phyloP scores from a whole-genome alignment of 805 yeast genomes.

The Kodamaea restingae region DNA sequence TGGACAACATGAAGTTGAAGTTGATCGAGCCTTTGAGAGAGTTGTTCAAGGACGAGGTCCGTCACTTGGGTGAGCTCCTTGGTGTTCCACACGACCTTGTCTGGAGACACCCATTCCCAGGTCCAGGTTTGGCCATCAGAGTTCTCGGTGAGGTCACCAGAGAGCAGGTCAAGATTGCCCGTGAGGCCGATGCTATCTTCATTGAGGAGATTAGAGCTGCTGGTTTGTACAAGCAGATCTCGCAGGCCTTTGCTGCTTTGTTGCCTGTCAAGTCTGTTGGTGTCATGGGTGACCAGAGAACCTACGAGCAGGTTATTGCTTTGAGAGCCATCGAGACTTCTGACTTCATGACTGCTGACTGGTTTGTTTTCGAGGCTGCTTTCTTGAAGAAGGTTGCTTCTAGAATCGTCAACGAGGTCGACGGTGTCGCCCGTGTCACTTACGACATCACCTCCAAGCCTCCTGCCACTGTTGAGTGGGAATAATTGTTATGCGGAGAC shows the following conservation, averaged over 20 bases:
- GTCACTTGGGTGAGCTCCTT: slow-evolving; percentile 89
- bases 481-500: slow-evolving; percentile 45
- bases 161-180: slow-evolving; percentile 90
- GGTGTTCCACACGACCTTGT: slow-evolving; percentile 96
- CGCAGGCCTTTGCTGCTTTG: slow-evolving; percentile 97
- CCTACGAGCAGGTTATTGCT: slow-evolving; percentile 98
- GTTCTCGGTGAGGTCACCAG: slow-evolving; percentile 95
- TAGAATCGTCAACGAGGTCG: slow-evolving; percentile 97
- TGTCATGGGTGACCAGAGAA: slow-evolving; percentile 99
- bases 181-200: slow-evolving; percentile 94
- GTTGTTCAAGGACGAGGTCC: slow-evolving; percentile 97
- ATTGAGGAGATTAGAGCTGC: slow-evolving; percentile 93
- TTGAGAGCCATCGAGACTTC: slow-evolving; percentile 96
- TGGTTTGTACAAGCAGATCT: slow-evolving; percentile 86
- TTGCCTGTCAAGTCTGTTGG: slow-evolving; percentile 98
- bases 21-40: slow-evolving; percentile 98
- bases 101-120: slow-evolving; percentile 99
- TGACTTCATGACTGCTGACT: slow-evolving; percentile 99
- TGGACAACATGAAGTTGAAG: slow-evolving; percentile 97
- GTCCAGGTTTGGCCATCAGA: slow-evolving; percentile 99
- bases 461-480: slow-evolving; percentile 99
- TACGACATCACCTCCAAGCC: slow-evolving; percentile 99
- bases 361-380: slow-evolving; percentile 90
- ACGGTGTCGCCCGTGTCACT: slow-evolving; percentile 98
- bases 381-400: slow-evolving; percentile 92